These are phyloP conservation scores for Lindgomyces ingoldianus DNA, from an alignment of 495 filamentous ascomycete species.

Conservation along the genomic window DNA sequence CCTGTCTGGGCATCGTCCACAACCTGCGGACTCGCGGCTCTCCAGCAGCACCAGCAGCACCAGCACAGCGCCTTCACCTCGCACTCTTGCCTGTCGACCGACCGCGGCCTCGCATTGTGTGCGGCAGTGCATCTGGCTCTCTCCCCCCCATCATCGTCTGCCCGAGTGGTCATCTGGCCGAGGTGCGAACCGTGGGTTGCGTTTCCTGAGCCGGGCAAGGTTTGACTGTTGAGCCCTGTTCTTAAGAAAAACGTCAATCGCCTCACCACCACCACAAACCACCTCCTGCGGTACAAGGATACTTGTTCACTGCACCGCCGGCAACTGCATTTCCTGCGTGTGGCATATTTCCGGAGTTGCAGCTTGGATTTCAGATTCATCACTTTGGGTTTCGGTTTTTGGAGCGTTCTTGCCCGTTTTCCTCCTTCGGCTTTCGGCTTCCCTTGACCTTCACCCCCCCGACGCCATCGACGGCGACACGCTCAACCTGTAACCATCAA, in stretches of 20 bases:
- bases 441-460: slow-evolving; percentile 2
- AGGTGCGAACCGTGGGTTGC: slow-evolving; percentile 10
- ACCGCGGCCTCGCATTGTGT: background rate
- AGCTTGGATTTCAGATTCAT: slow-evolving; percentile 15
- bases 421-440: slow-evolving; percentile 10
- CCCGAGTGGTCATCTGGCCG: slow-evolving; percentile 8
- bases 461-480: slow-evolving; percentile 20
- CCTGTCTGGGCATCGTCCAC: background rate
- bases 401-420: slow-evolving; percentile 19
- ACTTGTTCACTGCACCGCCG: background rate
- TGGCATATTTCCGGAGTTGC: slow-evolving; percentile 32
- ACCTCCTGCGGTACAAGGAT: slow-evolving; percentile 13
- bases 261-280: background rate
- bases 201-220: background rate
- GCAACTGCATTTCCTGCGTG: background rate
- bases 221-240: background rate
- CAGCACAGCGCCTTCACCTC: background rate
- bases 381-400: slow-evolving; percentile 25
- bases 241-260: background rate
- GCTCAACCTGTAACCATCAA: slow-evolving; percentile 30
- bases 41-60: background rate
- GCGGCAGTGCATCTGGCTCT: slow-evolving; percentile 18
- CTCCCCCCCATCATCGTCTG: background rate
- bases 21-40: background rate
- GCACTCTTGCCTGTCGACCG: slow-evolving; percentile 4